phyloP scores from a whole-genome alignment of 176 grass and related monocot genomes.

The Sorghum bicolor region DNA sequence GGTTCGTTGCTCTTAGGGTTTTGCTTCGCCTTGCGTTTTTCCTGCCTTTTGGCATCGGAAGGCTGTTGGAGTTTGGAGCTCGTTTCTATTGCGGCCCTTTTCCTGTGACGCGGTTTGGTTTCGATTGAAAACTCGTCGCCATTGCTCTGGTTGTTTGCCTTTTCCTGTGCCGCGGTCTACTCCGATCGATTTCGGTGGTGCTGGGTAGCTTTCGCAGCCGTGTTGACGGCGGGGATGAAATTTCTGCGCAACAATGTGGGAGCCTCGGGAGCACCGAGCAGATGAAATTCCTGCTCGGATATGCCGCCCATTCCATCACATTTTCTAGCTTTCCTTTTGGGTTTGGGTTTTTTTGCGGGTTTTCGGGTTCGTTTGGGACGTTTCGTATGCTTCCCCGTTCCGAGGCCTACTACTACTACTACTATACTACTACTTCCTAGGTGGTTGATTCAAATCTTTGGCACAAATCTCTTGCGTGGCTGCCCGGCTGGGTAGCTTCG shows the following conservation, averaged over 20 bases:
- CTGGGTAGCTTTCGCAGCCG: not conserved
- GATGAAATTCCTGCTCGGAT: too few species aligned
- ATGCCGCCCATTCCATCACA: not conserved
- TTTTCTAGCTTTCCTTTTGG: not conserved
- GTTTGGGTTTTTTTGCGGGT: not conserved
- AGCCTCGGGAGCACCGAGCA: too few species aligned
- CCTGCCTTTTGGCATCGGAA: not conserved
- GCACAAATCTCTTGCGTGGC: conserved; percentile 22
- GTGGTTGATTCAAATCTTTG: not conserved
- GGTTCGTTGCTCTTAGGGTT: not conserved
- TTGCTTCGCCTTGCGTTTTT: not conserved
- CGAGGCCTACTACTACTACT: not conserved
- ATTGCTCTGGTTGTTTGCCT: too few species aligned
- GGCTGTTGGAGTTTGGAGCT: not conserved
- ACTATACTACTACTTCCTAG: not conserved
- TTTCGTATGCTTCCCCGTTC: not conserved
- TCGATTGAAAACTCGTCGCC: too few species aligned
- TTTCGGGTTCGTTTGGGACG: not conserved
- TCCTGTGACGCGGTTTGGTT: not conserved
- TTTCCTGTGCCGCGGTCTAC: too few species aligned
- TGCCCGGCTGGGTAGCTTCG: not conserved
- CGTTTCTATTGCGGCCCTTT: not conserved
- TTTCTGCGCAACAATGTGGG: not conserved
- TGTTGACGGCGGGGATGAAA: not conserved
- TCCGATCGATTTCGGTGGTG: not conserved